phyloP scores from a whole-genome alignment of 441 rosid genomes.

The Arabidopsis hybrid region DNA sequence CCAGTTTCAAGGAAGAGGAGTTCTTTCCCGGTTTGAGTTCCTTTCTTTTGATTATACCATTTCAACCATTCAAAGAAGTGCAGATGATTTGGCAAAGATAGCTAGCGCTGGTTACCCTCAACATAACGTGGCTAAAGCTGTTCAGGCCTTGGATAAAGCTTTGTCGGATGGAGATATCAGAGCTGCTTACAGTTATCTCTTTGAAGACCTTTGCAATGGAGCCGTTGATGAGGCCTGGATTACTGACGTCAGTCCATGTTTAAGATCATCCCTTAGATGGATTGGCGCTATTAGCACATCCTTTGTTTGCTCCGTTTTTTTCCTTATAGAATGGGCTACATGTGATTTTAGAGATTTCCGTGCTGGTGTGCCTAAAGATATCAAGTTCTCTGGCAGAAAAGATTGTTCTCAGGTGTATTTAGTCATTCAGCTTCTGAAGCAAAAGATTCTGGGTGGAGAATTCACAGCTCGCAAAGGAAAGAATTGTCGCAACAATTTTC shows the following conservation, averaged over 20 bases:
- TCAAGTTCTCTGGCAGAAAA: conserved; percentile 85
- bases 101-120: conserved; percentile 76
- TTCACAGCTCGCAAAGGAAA: conserved; percentile 50
- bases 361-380: conserved; percentile 60
- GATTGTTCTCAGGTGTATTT: conserved; percentile 86
- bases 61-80: conserved; percentile 76
- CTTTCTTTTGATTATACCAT: conserved; percentile 74
- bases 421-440: conserved; percentile 82
- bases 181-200: conserved; percentile 75
- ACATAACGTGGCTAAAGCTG: conserved; percentile 83
- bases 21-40: conserved; percentile 81
- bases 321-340: conserved; percentile 99
- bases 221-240: conserved; percentile 88
- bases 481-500: conserved; percentile 49
- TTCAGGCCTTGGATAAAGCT: conserved; percentile 91
- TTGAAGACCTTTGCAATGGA: conserved; percentile 83
- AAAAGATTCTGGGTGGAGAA: conserved; percentile 70
- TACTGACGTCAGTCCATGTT: conserved; percentile 83
- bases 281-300: conserved; percentile 73
- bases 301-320: conserved; percentile 79
- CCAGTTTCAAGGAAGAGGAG: conserved; percentile 65
- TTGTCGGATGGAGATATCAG: conserved; percentile 78
- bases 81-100: conserved; percentile 82
- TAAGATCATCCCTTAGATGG: conserved; percentile 92
- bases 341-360: conserved; percentile 95